phyloP scores from a whole-genome alignment of 306 rosid genomes.

The Lagenaria siceraria region DNA sequence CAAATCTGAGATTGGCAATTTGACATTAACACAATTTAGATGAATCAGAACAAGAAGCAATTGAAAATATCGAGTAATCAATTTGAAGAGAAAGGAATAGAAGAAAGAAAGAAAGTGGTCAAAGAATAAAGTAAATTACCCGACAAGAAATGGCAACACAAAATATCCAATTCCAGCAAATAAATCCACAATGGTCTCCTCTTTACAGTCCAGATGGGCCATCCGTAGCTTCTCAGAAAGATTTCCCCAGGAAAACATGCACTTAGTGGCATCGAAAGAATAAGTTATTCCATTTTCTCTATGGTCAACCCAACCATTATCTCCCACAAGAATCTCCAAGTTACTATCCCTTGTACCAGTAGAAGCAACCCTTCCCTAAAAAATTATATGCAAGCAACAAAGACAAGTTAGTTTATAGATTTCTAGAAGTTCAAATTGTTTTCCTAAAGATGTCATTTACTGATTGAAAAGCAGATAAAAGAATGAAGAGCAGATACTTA shows the following conservation, averaged over 20 bases:
- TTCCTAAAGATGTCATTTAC: not conserved
- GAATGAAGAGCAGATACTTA: not conserved
- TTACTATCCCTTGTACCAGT: slow-evolving; percentile 85
- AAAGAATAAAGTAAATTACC: slow-evolving; percentile 29
- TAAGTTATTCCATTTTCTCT: slow-evolving; percentile 76
- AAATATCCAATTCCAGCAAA: slow-evolving; percentile 94
- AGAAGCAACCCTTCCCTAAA: slow-evolving; percentile 73
- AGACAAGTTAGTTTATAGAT: not conserved
- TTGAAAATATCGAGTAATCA: not conserved
- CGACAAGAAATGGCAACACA: slow-evolving; percentile 85
- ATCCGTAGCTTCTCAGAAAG: slow-evolving; percentile 87
- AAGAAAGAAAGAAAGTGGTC: not conserved
- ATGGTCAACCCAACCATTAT: slow-evolving; percentile 90
- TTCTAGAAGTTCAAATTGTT: not conserved
- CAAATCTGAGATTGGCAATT: not conserved
- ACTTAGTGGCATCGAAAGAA: slow-evolving; percentile 78
- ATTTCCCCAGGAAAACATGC: slow-evolving; percentile 99
- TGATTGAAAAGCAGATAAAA: not conserved
- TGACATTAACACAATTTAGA: not conserved
- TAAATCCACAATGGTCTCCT: slow-evolving; percentile 70
- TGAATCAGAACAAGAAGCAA: not conserved
- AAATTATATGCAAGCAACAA: slow-evolving; percentile 4
- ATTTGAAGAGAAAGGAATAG: not conserved
- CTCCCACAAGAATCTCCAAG: slow-evolving; percentile 78
- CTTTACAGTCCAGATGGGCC: slow-evolving; percentile 50